Base-by-base conservation (phyloP, 148 eudicot species). In the Dianthus caryophyllus region DNA sequence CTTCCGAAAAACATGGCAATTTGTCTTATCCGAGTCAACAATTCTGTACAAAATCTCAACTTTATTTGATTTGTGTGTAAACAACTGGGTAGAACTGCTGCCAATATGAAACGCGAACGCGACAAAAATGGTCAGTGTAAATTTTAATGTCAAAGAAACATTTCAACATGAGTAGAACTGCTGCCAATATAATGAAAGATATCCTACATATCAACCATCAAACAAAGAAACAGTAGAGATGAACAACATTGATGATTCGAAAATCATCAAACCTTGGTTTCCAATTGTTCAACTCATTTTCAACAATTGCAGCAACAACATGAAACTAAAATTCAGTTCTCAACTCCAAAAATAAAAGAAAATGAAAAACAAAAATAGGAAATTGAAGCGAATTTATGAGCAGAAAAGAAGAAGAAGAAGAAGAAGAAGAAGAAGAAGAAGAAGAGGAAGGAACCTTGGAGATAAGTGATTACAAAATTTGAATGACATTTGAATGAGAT, bases 21-120 rank as follows among this genome's bases (percentile, higher is more conserved):
- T 75, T 66, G 75, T 63, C 33, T 71, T 72, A 74, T 78, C 83
- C 65, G 78, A 74, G 49, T 73, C 75, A 67, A 70, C 73, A 58
- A 79, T 74, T 74, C 73, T 77, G 70, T 70, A 73, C 69, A 78
- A 46, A 70, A 71, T 65, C 61, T 67, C 71, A 29, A 70, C 65
- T 69, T 67, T 84, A 64, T 46, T 71, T 62, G 78, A 74, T 75
- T 73, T 82, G 75, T 49, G 79, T 48, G 83, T 72, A 78, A 55
- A 44, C 80, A 83, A 76, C 69, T 79, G 87, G 74, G 77, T 78
- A 65, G 87, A 78, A 72, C 82, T 75, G 73, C 98, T 87, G 91
- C 86, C 81, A 71, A 57, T 68, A 67, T 33, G 9, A 26, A 22
- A n/a, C n/a, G n/a, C n/a, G n/a, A 67, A 64, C 55, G 17, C 44